Percentiles rank a stretch among this genome's conserved stretches.
Conservation (phyloP, 306 rosid species). For the Cucumis hystrix region DNA sequence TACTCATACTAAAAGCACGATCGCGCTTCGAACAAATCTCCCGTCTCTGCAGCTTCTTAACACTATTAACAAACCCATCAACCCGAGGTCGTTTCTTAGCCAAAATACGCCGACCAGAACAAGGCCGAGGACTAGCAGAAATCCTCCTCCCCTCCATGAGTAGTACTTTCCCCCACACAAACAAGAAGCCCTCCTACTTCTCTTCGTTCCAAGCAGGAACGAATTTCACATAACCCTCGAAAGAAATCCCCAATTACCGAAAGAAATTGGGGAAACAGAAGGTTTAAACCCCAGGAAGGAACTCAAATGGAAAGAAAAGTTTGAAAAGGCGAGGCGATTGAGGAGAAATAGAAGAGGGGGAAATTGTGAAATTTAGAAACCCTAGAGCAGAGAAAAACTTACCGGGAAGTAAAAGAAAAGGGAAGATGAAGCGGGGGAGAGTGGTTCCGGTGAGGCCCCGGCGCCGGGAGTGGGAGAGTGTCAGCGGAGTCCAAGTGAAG, state of each 20-base stretch:
- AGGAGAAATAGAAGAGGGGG: background rate
- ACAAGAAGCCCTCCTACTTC: background rate
- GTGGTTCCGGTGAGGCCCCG: background rate
- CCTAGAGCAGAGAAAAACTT: background rate
- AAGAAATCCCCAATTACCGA: background rate
- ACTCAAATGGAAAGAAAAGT: background rate
- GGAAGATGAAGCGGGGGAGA: background rate
- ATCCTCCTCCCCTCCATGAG: slow-evolving; percentile 68
- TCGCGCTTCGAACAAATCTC: slow-evolving; percentile 65
- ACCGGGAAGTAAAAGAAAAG: background rate
- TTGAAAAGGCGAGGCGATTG: background rate
- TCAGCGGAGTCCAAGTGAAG: slow-evolving; percentile 3
- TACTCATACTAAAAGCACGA: slow-evolving; percentile 59
- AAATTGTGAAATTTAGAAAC: background rate
- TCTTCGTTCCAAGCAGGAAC: background rate
- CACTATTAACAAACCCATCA: slow-evolving; percentile 34
- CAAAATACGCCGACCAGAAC: slow-evolving; percentile 43
- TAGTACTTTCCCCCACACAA: background rate
- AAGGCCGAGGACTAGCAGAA: slow-evolving; percentile 51
- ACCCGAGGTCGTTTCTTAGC: slow-evolving; percentile 51
- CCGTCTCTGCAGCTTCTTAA: slow-evolving; percentile 71
- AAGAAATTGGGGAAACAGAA: background rate
- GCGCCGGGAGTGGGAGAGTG: background rate
- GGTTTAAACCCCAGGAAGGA: background rate
- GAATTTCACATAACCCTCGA: background rate